Evolutionary conservation across 1,139 yeast genomes (phyloP), one percentile per base, ranked within the genome.

Genomic region (Zygosaccharomyces sapae): DNA sequence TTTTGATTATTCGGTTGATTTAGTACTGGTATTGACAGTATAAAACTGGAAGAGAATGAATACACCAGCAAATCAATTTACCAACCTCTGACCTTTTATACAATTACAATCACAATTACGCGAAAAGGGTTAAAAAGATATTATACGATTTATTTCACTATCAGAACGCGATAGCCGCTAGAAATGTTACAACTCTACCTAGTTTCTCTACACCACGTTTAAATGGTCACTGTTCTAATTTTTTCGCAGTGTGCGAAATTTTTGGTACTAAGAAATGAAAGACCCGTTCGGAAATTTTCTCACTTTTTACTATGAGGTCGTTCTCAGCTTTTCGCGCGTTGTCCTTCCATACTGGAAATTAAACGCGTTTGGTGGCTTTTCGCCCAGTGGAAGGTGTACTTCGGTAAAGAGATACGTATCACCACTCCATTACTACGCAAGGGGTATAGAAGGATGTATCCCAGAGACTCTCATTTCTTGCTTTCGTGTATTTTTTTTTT

Each of bases 401-500:
- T 27, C 16, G 34, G 19, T 27, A 22, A 12, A 5, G 6, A 38
- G 22, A 22, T 5, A 13, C 25, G 16, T 10, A 16, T 8, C 20
- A 25, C 25, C 25, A 9, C 6, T 10, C 4, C 29, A 16, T 20
- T 38, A 38, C 34, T 31, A 13, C 18, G 13, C 34, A 31, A 31
- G 34, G 18, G 7, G 34, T 19, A 19, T 19, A 6, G 25, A 6
- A 22, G 25, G 25, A 12, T 31, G 18, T 31, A 3, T 12, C 19
- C 18, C 10, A 31, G 34, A 31, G 5, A 6, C 7, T 22, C 29
- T 12, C 10, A 8, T 18, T 16, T 27, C 34, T 38, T 38, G 41
- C 41, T 38, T 29, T 27, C 41, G 41, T 27, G 33, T 27, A 29
- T 16, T 9, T 27, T 22, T 3, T 8, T 38, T 88, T 88, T 75